Evolutionary conservation across 2,329 filamentous ascomycete genomes (phyloP), one percentile per base, ranked within the genome.

Genomic region (Mollisiaceae sp.): DNA sequence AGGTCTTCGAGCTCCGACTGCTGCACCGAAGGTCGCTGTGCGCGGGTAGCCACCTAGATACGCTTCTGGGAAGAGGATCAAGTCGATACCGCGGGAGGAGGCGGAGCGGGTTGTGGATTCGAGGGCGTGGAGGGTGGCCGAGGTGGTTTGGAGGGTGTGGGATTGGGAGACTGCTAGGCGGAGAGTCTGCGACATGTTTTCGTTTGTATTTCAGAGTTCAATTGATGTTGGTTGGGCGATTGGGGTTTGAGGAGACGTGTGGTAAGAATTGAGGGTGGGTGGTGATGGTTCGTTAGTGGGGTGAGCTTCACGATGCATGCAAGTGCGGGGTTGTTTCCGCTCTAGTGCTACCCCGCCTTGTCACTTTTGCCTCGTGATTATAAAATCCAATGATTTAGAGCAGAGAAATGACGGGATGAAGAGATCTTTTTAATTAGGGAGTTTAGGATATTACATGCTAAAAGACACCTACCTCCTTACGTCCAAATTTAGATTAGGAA

Each of bases 21-120:
- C 83, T 56, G 88, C 88, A 4, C 93, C 93, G 74, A 97, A 97
- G 59, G 82, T 82, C 68, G 89, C 89, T 20, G 90, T 93, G 12
- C 94, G 90, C 20, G 94, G 94, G 76, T 97, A 97, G 1, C 94
- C 94, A 56, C 94, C 94, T 1, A 97, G 84, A 75, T 93, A 97
- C 24, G 94, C 94, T 81, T 98, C 94, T 0, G 94, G 94, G 67
- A 97, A 94, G 60, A 97, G 87, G 35, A 97, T 83, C 59, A 97
- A 83, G 76, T 95, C 83, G 45, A 50, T 50, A 11, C 18, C 20
- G 11, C 22, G 18, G 45, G 45, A 22, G 45, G 45, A n/a, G 20
- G 45, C 45, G n/a, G n/a, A 12, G 22, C 22, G n/a, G 45, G 91
- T 89, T 15, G 91, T 87, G 12, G 77, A 71, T 73, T 88, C 83